Base-by-base conservation (phyloP, 805 yeast genomes). In the Alloascoidea hylecoeti region DNA sequence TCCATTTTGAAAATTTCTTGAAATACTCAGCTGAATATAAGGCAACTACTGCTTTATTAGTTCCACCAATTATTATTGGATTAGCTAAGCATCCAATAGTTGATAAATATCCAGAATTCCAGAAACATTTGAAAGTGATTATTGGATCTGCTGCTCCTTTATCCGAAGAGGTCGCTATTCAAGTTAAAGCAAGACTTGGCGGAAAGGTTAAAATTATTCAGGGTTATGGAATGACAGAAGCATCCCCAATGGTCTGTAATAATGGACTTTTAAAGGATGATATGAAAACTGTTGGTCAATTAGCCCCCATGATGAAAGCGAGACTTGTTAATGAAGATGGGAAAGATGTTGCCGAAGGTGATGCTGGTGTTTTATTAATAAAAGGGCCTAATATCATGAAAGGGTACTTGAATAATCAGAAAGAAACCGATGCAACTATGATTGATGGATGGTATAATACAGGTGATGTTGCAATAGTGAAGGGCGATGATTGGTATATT, bases 181-280 rank as follows among this genome's bases (percentile, higher is more conserved):
- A 23, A 23, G 30, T 23, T 23, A 23, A 9, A 23, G 6, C 9
- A 14, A 14, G 36, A 14, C 16, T n/a, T 34, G 16, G 13, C 6
- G 18, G 15, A 5, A 32, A n/a, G n/a, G 9, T 12, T 5, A n/a
- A 34, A 6, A 17, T 9, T n/a, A 6, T 57, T 9, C 74, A 70
- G 47, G 78, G 78, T 13, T 72, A 72, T 52, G 82, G 83, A 3
- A 57, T 72, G 42, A 75, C 82, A 4, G 85, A 77, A 52, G 63
- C 77, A 13, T 68, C 75, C 47, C 81, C 79, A 2, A 78, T 77
- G 3, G 49, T 67, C 38, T 53, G 63, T 16, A 60, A 68, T 23
- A 56, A 63, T 42, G 75, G 73, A 3, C n/a, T n/a, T n/a, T n/a
- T n/a, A n/a, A n/a, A n/a, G n/a, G n/a, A n/a, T n/a, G n/a, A n/a